Conservation (phyloP, 495 filamentous ascomycete genomes). For the Collariella sp. region DNA sequence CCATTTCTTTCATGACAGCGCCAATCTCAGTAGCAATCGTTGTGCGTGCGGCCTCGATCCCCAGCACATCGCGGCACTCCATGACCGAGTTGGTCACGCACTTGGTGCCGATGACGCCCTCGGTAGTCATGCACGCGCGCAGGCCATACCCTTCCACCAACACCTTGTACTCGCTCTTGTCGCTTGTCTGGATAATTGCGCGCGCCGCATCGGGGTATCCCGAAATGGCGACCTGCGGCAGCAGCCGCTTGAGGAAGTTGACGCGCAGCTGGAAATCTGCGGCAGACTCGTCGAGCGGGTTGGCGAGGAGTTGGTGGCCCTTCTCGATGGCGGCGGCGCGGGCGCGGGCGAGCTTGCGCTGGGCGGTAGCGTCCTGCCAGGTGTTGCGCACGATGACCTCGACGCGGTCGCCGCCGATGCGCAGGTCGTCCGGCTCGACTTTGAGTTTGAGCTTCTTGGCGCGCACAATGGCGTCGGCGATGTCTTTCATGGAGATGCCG, state of each 20-base stretch:
- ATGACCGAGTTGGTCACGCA: slow-evolving; percentile 80
- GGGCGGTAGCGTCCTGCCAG: slow-evolving; percentile 31
- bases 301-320: slow-evolving; percentile 17
- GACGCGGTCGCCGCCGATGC: slow-evolving; percentile 35
- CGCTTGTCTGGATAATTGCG: slow-evolving; percentile 71
- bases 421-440: slow-evolving; percentile 33
- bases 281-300: slow-evolving; percentile 34
- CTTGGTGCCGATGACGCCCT: slow-evolving; percentile 67
- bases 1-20: slow-evolving; percentile 81
- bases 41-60: slow-evolving; percentile 85
- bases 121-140: slow-evolving; percentile 79
- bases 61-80: slow-evolving; percentile 85
- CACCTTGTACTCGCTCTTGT: slow-evolving; percentile 54
- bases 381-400: slow-evolving; percentile 50
- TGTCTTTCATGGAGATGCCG: slow-evolving; percentile 59
- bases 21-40: slow-evolving; percentile 78
- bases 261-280: slow-evolving; percentile 72
- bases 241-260: slow-evolving; percentile 69
- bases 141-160: slow-evolving; percentile 94
- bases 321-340: slow-evolving; percentile 36
- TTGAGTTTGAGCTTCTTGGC: slow-evolving; percentile 75
- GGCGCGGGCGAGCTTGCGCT: slow-evolving; percentile 43
- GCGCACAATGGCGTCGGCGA: slow-evolving; percentile 60
- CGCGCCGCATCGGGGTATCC: slow-evolving; percentile 79
- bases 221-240: slow-evolving; percentile 71